Percentiles rank a stretch among this genome's conserved stretches.
Evolutionary conservation across 1,284 basidiomycete species (phyloP).

Genomic region (Ceratobasidium sp.): DNA sequence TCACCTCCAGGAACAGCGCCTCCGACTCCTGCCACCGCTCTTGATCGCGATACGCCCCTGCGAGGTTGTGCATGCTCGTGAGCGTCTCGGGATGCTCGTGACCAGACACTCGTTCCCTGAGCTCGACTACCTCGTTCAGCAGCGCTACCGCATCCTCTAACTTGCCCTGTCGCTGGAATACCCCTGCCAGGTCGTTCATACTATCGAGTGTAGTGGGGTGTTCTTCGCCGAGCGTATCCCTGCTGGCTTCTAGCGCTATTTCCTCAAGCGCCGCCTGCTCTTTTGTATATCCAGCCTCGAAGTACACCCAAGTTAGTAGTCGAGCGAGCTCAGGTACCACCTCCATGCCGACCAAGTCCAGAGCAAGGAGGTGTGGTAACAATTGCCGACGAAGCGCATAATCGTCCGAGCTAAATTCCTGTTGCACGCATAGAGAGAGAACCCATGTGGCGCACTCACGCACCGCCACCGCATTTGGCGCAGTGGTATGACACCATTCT

Average conservation of each 20-base stretch:
- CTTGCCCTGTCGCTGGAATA: not conserved
- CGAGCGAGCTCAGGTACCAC: too few species aligned
- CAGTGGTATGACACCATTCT: conserved; percentile 3
- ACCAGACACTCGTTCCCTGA: not conserved
- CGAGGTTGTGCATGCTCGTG: not conserved
- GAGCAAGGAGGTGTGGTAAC: too few species aligned
- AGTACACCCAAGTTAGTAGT: too few species aligned
- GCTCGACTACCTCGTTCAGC: not conserved
- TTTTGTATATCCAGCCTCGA: too few species aligned
- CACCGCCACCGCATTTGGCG: not conserved
- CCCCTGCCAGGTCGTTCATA: not conserved
- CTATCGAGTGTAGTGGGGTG: not conserved
- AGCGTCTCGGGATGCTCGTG: not conserved
- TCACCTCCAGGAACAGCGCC: not conserved
- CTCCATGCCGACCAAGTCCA: not conserved
- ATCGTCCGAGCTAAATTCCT: too few species aligned
- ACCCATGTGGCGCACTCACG: not conserved
- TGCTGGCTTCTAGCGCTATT: not conserved
- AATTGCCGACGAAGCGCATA: not conserved
- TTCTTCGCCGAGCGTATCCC: conserved; percentile 1
- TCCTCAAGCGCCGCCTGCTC: too few species aligned
- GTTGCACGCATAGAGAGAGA: not conserved
- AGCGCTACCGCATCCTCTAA: not conserved
- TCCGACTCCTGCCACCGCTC: not conserved
- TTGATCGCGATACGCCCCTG: not conserved